Conservation (phyloP, 2,329 filamentous ascomycete species). For the Fusarium beomiforme region DNA sequence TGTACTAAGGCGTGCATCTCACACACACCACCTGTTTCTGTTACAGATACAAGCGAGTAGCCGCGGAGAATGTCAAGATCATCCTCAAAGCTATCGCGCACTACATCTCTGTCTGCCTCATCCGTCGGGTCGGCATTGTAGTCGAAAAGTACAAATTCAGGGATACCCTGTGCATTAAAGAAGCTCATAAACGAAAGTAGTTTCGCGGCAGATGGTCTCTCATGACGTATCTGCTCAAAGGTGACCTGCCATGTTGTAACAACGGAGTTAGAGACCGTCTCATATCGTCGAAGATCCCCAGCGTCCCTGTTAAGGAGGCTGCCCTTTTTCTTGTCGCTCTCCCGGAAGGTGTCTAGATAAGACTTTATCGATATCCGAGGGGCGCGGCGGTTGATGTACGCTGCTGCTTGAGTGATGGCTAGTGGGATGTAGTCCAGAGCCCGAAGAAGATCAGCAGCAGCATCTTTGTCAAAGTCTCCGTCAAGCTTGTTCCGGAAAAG, state of each 20-base stretch:
- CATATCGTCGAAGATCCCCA: conserved; percentile 29
- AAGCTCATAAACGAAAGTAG: conserved; percentile 27
- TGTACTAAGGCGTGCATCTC: conserved; percentile 22
- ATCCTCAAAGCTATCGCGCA: conserved; percentile 2
- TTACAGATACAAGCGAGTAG: conserved; percentile 18
- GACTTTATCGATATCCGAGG: conserved; percentile 37
- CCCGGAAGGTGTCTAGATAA: conserved; percentile 47
- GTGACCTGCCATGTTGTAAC: conserved; percentile 21
- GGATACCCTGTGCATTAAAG: conserved; percentile 20
- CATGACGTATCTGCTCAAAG: conserved; percentile 16
- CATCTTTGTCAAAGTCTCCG: not conserved
- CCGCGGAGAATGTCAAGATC: conserved; percentile 14
- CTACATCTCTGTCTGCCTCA: not conserved
- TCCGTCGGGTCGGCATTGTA: not conserved
- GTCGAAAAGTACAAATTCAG: not conserved
- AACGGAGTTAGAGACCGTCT: conserved; percentile 16
- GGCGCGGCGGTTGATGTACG: conserved; percentile 40
- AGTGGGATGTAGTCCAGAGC: conserved; percentile 45
- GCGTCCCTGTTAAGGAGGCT: conserved; percentile 41
- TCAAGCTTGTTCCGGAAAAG: conserved; percentile 33
- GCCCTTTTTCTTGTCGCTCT: conserved; percentile 42
- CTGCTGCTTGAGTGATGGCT: conserved; percentile 44
- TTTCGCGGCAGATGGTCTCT: conserved; percentile 7
- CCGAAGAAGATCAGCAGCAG: conserved; percentile 22
- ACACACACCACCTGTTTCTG: not conserved